These are phyloP conservation scores for Goffeauzyma gilvescens DNA, from an alignment of 768 basidiomycete species.

Conservation along the genomic window DNA sequence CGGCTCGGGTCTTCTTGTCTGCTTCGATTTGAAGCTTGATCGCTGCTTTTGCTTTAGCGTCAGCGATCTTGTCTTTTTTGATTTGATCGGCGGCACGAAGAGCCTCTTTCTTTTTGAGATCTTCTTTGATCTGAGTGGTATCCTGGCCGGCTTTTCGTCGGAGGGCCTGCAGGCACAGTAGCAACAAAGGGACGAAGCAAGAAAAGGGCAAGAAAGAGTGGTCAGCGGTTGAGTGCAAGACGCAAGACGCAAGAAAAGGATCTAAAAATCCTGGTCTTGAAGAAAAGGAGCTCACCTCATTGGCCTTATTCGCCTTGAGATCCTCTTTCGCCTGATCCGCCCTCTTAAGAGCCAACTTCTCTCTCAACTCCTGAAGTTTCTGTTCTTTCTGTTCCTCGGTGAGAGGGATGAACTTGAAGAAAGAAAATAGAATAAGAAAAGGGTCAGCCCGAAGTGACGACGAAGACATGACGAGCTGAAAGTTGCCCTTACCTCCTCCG, in stretches of 20 bases:
- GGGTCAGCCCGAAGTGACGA: neutral
- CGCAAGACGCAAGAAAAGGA: neutral
- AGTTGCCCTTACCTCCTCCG: constrained; percentile 75
- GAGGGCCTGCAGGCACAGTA: neutral
- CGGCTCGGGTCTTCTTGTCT: constrained; percentile 73
- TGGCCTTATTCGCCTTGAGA: constrained; percentile 41
- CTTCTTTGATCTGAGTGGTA: constrained; percentile 56
- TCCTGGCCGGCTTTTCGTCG: constrained; percentile 35
- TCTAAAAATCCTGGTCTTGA: too few relatives aligned
- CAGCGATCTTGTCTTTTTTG: constrained; percentile 47
- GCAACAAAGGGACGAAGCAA: neutral
- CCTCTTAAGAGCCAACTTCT: constrained; percentile 65
- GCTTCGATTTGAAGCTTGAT: constrained; percentile 87
- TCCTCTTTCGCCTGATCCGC: constrained; percentile 53
- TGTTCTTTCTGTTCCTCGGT: constrained; percentile 83
- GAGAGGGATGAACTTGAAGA: constrained; percentile 60
- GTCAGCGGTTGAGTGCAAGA: neutral
- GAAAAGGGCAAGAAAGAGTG: neutral
- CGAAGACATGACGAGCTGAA: neutral
- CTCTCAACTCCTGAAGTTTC: constrained; percentile 57
- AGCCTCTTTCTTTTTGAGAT: constrained; percentile 41
- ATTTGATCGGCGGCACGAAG: constrained; percentile 53
- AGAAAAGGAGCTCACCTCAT: constrained; percentile 18
- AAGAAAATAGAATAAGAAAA: constrained; percentile 1
- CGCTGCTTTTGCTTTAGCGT: constrained; percentile 64